Evolutionary conservation across 306 rosid species (phyloP).

Genomic region (Senna tora): DNA sequence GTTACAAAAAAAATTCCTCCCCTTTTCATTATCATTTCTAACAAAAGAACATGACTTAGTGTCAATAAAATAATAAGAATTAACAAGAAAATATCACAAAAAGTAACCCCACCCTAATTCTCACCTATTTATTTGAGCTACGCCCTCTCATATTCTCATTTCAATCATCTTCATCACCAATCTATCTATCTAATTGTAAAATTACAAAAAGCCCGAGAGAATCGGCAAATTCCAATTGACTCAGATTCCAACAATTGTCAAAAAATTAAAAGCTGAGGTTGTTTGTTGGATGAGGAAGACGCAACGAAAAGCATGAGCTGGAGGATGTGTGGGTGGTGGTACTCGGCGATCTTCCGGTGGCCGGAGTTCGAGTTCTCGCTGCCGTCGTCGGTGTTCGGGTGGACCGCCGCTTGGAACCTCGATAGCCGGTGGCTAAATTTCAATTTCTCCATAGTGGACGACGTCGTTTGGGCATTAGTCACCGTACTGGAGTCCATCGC

Average conservation of each 20-base stretch:
- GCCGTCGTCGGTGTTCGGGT: conserved; percentile 38
- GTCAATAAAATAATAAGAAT: neutral
- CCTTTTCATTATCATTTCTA: no score
- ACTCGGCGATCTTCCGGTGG: conserved; percentile 43
- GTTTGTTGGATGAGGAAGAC: neutral
- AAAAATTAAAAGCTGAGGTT: neutral
- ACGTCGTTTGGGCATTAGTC: conserved; percentile 42
- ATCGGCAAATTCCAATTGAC: no score
- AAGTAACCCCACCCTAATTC: neutral
- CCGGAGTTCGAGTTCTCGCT: conserved; percentile 43
- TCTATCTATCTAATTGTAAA: no score
- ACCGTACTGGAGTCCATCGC: conserved; percentile 41
- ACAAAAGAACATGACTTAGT: no score
- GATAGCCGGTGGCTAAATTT: conserved; percentile 35
- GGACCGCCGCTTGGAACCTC: conserved; percentile 38
- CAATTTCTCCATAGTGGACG: conserved; percentile 42
- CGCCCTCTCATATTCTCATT: neutral
- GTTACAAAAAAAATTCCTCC: no score
- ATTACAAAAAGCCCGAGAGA: no score
- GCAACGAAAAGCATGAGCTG: conserved; percentile 16
- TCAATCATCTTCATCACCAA: neutral
- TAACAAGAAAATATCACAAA: neutral
- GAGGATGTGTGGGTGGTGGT: conserved; percentile 15
- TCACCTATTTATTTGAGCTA: neutral
- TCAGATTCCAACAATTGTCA: neutral